Percentiles rank a stretch among this genome's conserved stretches.
Evolutionary conservation across 176 grass and related monocot genomes (phyloP).

Genomic region (Calamus simplicifolius): DNA sequence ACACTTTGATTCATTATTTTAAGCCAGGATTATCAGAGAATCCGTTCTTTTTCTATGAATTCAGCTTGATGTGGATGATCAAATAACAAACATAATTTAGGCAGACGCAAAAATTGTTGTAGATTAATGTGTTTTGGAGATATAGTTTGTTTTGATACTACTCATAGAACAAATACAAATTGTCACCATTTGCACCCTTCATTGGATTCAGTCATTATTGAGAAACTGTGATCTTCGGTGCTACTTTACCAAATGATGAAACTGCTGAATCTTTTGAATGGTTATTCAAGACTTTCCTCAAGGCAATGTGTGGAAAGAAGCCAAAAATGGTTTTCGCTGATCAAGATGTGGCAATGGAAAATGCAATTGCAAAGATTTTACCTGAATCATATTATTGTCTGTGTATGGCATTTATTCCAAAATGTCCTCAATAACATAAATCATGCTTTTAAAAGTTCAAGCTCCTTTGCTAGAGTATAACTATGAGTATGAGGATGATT

Average conservation of each 20-base stretch:
- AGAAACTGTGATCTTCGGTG: conserved; percentile 13
- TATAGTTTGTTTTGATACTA: conserved; percentile 22
- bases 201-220: conserved; percentile 23
- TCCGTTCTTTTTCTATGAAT: too few relatives aligned
- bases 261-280: conserved; percentile 12
- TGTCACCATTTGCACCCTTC: conserved; percentile 19
- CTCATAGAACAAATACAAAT: conserved; percentile 16
- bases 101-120: too few relatives aligned
- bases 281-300: conserved; percentile 20
- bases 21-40: too few relatives aligned
- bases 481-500: conserved; percentile 3
- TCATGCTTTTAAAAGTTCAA: not conserved
- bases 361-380: conserved; percentile 22
- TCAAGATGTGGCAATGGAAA: conserved; percentile 17
- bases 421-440: conserved; percentile 15
- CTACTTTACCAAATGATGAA: conserved; percentile 5
- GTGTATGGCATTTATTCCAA: conserved; percentile 18
- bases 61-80: too few relatives aligned
- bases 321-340: conserved; percentile 19
- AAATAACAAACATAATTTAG: too few relatives aligned
- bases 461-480: not conserved
- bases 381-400: conserved; percentile 4
- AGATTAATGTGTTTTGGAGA: not conserved
- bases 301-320: conserved; percentile 21
- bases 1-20: too few relatives aligned